Evolutionary conservation across 805 yeast species (phyloP).

Genomic region (Scheffersomyces ergatensis): DNA sequence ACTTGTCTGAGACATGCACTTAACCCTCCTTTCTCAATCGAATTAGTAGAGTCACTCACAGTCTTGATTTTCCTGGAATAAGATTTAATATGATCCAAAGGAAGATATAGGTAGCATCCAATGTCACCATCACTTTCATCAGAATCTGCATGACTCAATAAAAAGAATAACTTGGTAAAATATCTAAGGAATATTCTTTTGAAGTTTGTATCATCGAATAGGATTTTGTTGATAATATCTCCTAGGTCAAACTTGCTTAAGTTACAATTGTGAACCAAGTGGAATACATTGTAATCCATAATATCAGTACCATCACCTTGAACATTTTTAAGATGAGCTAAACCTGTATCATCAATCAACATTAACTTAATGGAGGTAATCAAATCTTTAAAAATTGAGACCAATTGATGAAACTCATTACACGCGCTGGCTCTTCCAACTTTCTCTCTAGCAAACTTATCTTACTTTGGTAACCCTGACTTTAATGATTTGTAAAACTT

Average conservation of each 20-base stretch:
- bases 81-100: background rate
- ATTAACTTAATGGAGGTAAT: background rate
- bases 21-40: background rate
- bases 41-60: background rate
- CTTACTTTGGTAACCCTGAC: background rate
- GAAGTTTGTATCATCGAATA: background rate
- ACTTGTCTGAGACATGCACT: background rate
- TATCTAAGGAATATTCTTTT: background rate
- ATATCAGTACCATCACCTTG: background rate
- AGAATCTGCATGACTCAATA: background rate
- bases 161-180: background rate
- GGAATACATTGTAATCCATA: background rate
- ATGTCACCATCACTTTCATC: background rate
- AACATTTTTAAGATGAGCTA: background rate
- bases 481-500: conserved; percentile 11
- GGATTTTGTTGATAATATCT: background rate
- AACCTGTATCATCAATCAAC: background rate
- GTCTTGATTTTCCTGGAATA: background rate
- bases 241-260: background rate
- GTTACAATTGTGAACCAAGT: background rate
- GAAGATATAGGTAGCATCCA: background rate
- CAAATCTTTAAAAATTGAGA: background rate
- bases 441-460: background rate
- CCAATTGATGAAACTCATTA: background rate
- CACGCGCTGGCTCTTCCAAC: background rate